Evolutionary conservation across 202 grass and related monocot species (phyloP), one percentile per base, ranked within the genome.

Genomic region (Zizania palustris): DNA sequence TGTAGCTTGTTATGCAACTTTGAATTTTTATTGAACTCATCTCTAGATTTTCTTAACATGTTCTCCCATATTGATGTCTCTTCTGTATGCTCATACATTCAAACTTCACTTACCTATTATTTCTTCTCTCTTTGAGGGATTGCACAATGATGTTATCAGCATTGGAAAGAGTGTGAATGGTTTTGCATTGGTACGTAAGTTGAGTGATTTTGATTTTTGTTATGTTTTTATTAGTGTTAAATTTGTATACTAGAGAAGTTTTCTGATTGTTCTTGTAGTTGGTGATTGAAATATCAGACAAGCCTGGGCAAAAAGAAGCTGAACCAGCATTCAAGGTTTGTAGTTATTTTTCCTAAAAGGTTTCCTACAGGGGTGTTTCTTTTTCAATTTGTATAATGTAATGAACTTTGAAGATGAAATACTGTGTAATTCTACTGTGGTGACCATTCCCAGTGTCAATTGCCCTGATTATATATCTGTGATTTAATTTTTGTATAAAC

Each of bases 261-360:
- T 69, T 77, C 16, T 37, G 45, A 60, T 50, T 85, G 18, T 84
- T 68, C 40, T 69, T 89, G 45, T 41, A 98, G 95, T 94, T 83
- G 95, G 95, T 87, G 39, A 84, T 98, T 82, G 95, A 98, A 93
- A 87, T 98, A 80, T 98, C 95, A 56, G 91, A 98, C 78, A 98
- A 88, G 80, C 91, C 95, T 33, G 83, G 95, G 59, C 12, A 85
- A 74, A 88, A 74, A 80, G 95, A 98, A 85, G 78, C 83, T 71
- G 95, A 98, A 80, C 89, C 91, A 74, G 74, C 91, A 92, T 97
- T 97, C 77, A 98, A 98, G 84, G 91, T 92, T 80, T 82, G 77
- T 49, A 16, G 63, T 16, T 61, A 12, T 54, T 71, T 69, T 74
- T 72, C 20, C 13, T 81, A 65, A 22, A 60, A 6, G 13, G 11